Base-by-base conservation (phyloP, 208 protist genomes). In the Tetramitus jugosus region DNA sequence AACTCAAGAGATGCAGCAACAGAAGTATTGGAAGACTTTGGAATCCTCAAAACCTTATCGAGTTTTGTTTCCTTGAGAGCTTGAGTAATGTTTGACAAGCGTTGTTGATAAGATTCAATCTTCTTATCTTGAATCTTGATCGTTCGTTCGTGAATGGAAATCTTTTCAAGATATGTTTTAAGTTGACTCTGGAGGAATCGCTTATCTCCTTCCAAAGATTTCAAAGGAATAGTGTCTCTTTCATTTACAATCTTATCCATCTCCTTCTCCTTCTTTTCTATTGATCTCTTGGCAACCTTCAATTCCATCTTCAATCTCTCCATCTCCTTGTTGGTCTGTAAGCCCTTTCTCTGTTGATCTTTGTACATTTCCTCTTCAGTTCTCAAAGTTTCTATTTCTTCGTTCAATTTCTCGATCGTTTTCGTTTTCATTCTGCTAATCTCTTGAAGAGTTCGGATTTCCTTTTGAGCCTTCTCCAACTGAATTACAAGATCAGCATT, bases 151-250 rank as follows among this genome's bases (percentile, higher is more conserved):
- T 49, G 4, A 14, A 71, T 49, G 0, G 65, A 6, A 13, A 35
- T 71, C 35, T 71, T 17, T 31, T 71, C 65, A 49, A 37, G 35
- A 8, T 29, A 10, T 35, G 29, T 42, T 49, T 71, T 71, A 35
- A 71, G 6, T 33, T 71, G 39, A 31, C 39, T 71, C n/a, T 71
- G 65, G 0, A 71, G 31, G n/a, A 49, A 71, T 71, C 65, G 8
- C 31, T 71, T 71, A 46, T 71, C 65, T 52, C 65, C 65, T 33
- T 71, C 65, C 49, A 71, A 71, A 49, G 65, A n/a, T 71, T 71
- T 71, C 0, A 71, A 8, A 33, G 65, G 65, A 29, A 71, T 40
- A 71, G 49, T 31, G 49, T 71, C 65, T 71, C 35, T 71, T 31
- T 71, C 65, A 4, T 23, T n/a, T 3, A 71, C 65, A 10, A 71